These are phyloP conservation scores for Leishmania lainsoni DNA, from an alignment of 208 protist genomes.

Conservation along the genomic window DNA sequence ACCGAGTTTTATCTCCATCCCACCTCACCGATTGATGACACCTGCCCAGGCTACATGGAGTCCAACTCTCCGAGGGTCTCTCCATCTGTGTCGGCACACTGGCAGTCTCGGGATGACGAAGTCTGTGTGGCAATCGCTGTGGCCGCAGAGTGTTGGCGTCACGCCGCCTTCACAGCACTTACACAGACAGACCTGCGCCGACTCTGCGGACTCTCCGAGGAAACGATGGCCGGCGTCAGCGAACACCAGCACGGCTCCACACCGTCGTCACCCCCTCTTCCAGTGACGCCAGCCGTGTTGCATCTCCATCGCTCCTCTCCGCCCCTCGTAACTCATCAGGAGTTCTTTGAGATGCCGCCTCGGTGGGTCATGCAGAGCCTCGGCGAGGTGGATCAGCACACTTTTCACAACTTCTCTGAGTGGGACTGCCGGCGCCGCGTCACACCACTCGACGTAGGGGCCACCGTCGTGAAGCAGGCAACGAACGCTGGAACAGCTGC, in stretches of 20 bases:
- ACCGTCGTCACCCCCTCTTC: background rate
- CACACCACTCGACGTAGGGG: slow-evolving; percentile 52
- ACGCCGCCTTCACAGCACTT: slow-evolving; percentile 18
- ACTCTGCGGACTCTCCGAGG: slow-evolving; percentile 12
- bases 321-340: slow-evolving; percentile 26
- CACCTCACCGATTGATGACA: background rate
- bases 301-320: background rate
- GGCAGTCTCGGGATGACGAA: slow-evolving; percentile 18
- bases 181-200: slow-evolving; percentile 14
- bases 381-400: slow-evolving; percentile 32
- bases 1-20: slow-evolving; percentile 10
- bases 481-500: background rate
- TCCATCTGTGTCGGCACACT: background rate
- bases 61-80: background rate
- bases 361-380: slow-evolving; percentile 74
- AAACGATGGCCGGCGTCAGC: background rate
- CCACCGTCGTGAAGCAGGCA: slow-evolving; percentile 15
- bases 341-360: slow-evolving; percentile 53
- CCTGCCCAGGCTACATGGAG: background rate
- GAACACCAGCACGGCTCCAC: background rate
- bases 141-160: slow-evolving; percentile 27
- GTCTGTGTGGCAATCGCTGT: slow-evolving; percentile 6
- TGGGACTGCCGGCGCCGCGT: slow-evolving; percentile 31
- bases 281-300: background rate
- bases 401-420: background rate